Conservation (phyloP, 768 basidiomycete species). For the Pulveroboletus sp. region DNA sequence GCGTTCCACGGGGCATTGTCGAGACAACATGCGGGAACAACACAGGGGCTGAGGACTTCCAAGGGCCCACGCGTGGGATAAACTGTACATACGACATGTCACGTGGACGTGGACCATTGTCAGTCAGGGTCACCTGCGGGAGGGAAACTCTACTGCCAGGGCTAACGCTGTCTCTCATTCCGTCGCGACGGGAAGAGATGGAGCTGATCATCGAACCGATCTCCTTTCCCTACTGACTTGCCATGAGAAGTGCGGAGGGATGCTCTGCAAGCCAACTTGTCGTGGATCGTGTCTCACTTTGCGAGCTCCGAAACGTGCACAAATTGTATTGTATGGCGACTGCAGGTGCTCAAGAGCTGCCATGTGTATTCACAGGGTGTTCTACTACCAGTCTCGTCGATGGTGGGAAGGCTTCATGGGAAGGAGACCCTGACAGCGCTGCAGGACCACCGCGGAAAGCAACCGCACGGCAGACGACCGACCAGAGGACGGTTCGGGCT, state of each 20-base stretch:
- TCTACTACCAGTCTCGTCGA: too few species aligned
- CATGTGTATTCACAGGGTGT: too few species aligned
- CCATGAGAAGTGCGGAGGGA: not conserved
- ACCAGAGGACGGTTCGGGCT: not conserved
- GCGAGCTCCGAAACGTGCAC: not conserved
- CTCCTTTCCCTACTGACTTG: not conserved
- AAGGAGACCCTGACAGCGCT: constrained; percentile 3
- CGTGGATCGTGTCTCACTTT: not conserved
- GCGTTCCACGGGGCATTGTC: constrained; percentile 70
- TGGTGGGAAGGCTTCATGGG: constrained; percentile 24
- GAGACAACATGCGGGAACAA: not conserved
- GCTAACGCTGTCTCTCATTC: not conserved
- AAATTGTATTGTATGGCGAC: not conserved
- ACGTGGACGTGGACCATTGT: not conserved
- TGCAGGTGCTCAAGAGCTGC: not conserved
- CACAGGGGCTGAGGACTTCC: constrained; percentile 15
- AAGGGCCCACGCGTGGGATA: not conserved
- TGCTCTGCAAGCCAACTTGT: not conserved
- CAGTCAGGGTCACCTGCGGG: not conserved
- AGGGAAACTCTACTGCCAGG: not conserved
- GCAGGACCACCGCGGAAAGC: constrained; percentile 20
- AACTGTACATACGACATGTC: too few species aligned
- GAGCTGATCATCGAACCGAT: not conserved
- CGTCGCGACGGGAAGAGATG: not conserved
- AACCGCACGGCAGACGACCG: not conserved